phyloP scores from a whole-genome alignment of 345 rosid genomes.

The Euphorbia tirucalli region DNA sequence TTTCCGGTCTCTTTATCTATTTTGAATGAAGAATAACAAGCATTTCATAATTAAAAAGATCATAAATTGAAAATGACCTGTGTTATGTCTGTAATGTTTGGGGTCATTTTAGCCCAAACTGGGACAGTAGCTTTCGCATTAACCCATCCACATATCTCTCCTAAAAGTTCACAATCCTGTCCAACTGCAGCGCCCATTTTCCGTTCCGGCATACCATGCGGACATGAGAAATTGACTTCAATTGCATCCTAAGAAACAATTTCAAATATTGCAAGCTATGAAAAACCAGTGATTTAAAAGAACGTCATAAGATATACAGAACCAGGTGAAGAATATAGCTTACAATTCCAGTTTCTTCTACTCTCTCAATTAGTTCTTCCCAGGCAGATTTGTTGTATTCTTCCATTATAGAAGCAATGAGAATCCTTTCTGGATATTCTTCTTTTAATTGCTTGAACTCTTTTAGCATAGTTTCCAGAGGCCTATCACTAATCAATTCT shows the following conservation, averaged over 20 bases:
- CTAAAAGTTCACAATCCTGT: constrained; percentile 77
- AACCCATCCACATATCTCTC: constrained; percentile 92
- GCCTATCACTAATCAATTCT: constrained; percentile 93
- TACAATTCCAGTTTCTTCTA: constrained; percentile 93
- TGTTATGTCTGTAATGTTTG: constrained; percentile 92
- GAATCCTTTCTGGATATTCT: constrained; percentile 88
- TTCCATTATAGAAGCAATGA: constrained; percentile 97
- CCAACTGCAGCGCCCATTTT: constrained; percentile 99
- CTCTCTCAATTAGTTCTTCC: constrained; percentile 96
- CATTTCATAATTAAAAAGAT: not conserved
- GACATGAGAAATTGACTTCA: constrained; percentile 95
- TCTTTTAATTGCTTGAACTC: constrained; percentile 78
- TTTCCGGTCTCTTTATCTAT: not conserved
- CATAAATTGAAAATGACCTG: constrained; percentile 42
- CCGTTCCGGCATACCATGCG: constrained; percentile 99
- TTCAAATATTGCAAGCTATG: not conserved
- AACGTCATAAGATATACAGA: not conserved
- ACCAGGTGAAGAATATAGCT: constrained; percentile 29
- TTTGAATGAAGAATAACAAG: not conserved
- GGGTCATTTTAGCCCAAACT: constrained; percentile 99
- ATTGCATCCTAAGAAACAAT: constrained; percentile 67
- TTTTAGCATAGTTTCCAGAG: constrained; percentile 89
- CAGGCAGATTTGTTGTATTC: constrained; percentile 83
- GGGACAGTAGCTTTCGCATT: constrained; percentile 95
- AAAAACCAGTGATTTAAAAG: not conserved